These are phyloP conservation scores for Dovyalis caffra DNA, from an alignment of 345 rosid genomes.

Conservation along the genomic window DNA sequence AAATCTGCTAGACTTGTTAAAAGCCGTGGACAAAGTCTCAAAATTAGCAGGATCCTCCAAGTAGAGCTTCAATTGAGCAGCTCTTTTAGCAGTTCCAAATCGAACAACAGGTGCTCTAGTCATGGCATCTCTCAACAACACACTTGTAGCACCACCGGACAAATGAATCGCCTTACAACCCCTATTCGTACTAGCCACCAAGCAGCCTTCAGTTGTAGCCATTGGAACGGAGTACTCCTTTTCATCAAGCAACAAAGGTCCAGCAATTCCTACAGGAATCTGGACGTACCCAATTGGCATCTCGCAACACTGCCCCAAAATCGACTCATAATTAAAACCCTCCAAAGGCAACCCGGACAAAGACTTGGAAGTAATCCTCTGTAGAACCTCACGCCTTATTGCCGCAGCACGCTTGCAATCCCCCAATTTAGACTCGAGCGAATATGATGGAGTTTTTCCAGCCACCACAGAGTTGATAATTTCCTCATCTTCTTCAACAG, in stretches of 20 bases:
- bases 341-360: conserved; percentile 38
- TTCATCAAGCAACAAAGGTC: conserved; percentile 42
- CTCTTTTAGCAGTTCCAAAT: conserved; percentile 35
- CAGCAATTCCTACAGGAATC: conserved; percentile 46
- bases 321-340: conserved; percentile 38
- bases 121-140: conserved; percentile 41
- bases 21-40: conserved; percentile 19
- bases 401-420: conserved; percentile 39
- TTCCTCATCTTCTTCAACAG: conserved; percentile 33
- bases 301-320: conserved; percentile 50
- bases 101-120: conserved; percentile 43
- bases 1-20: conserved; percentile 41
- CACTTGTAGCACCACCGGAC: conserved; percentile 45
- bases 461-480: conserved; percentile 35
- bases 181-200: conserved; percentile 47
- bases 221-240: conserved; percentile 41
- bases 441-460: conserved; percentile 36
- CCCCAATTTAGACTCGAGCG: conserved; percentile 44
- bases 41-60: conserved; percentile 39
- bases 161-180: conserved; percentile 45
- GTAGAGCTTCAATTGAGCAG: conserved; percentile 37
- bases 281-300: conserved; percentile 50
- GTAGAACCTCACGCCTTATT: conserved; percentile 41
- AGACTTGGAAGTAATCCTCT: conserved; percentile 34
- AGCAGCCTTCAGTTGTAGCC: conserved; percentile 52